Base-by-base conservation (phyloP, 1,284 basidiomycete species). In the Tilletia walkeri region DNA sequence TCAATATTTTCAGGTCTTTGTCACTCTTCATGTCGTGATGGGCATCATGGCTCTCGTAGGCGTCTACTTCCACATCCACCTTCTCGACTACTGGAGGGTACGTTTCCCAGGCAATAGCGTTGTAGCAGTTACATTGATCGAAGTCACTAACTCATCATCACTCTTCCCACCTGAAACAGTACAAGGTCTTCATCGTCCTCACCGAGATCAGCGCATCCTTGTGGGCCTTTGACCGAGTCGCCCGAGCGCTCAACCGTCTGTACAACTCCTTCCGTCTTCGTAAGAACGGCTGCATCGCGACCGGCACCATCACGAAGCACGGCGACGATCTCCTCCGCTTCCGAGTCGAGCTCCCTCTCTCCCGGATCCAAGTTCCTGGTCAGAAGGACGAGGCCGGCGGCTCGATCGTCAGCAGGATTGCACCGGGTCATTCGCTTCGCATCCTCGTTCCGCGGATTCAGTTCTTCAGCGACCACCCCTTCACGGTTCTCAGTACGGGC, bases 51-150 rank as follows among this genome's bases (percentile, higher is more conserved):
- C 75, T 54, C 24, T 84, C n/a, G 69, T 78, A 6, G 78, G 76
- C 9, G 72, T 73, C 34, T 84, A 79, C 67, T 76, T 80, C 36
- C 82, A 84, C 70, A 78, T 83, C 65, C 72, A 72, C 34, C 72
- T 79, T 41, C 70, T 78, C 56, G 70, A 68, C 7, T 70, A 67
- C 14, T 56, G 67, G 6, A 68, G 53, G 47, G 75, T 76, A 66
- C 67, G 75, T 70, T 20, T 7, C 14, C 20, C 10, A 54, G 47
- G 5, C 65, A 38, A 18, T 10, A 14, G 2, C 48, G 12, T 14
- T n/a, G 1, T n/a, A 49, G 1, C 48, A 14, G 38, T 6, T 38
- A 45, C 18, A 30, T 12, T 16, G 16, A 14, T 41, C 24, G 24
- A 30, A 30, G 16, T 65, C 48, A 63, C 53, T 20, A 30, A 30